These are phyloP conservation scores for Nicotiana otophora DNA, from an alignment of 257 asterid genomes.

Conservation along the genomic window DNA sequence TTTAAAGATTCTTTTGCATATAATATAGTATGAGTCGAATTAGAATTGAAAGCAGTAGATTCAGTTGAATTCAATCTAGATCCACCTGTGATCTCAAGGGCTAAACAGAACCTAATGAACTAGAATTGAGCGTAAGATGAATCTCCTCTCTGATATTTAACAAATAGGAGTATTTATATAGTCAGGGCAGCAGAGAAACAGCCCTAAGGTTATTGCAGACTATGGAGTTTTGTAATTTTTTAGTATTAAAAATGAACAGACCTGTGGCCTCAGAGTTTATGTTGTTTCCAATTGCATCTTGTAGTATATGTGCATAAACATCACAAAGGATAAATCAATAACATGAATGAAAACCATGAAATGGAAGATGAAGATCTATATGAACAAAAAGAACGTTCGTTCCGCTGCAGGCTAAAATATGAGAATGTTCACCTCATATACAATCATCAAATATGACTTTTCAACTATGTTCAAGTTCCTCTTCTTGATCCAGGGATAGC, in stretches of 20 bases:
- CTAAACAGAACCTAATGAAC: too few relatives aligned
- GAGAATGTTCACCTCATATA: not conserved
- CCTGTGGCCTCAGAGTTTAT: not conserved
- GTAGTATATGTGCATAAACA: not conserved
- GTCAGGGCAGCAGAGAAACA: not conserved
- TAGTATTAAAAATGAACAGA: not conserved
- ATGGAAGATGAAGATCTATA: not conserved
- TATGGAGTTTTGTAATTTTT: not conserved
- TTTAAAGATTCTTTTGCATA: not conserved
- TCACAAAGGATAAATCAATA: not conserved
- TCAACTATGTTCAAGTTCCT: not conserved
- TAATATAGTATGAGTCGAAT: not conserved
- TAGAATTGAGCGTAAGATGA: too few relatives aligned
- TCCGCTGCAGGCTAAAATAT: not conserved
- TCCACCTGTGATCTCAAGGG: not conserved
- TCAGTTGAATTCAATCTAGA: not conserved
- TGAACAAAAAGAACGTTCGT: not conserved
- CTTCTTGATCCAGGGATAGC: not conserved
- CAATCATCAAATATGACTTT: not conserved
- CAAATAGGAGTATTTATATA: not conserved
- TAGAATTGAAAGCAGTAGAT: not conserved
- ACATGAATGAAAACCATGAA: not conserved
- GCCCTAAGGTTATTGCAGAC: not conserved
- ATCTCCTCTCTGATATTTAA: not conserved
- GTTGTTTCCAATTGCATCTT: not conserved